Base-by-base conservation (phyloP, 768 basidiomycete species). In the Rhizopogon vinicolor region DNA sequence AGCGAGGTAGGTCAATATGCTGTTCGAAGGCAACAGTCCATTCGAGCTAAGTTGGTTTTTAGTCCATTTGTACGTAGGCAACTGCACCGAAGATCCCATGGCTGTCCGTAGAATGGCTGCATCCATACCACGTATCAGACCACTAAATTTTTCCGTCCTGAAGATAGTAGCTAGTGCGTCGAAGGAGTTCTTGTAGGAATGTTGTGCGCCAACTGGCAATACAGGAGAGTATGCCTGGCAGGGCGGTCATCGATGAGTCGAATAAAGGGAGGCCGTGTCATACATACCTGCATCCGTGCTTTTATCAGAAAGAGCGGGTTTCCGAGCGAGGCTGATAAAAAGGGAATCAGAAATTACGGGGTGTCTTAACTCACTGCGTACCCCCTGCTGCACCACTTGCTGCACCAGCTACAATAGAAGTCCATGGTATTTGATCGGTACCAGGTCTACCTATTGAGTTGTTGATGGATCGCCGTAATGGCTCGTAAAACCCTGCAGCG, bases 221-320 rank as follows among this genome's bases (percentile, higher is more conserved):
- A 86, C 84, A 8, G 96, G 94, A 1, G 95, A 98, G 72, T 93
- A 99, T 25, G 97, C 97, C 87, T 91, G 37, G 52, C 13, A 39
- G n/a, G 35, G 28, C 7, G 19, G 44, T 22, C 19, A 45, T 58
- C 28, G 58, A 33, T 40, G 35, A 13, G 39, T 40, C 25, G n/a
- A 45, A 56, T 19, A 3, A 49, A 19, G 14, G 16, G 18, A 16
- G 10, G 18, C 19, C 1, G 7, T n/a, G 45, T 9, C 40, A 14
- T 5, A 55, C 63, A 50, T 14, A 87, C 89, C 79, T 99, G 97
- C 89, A 99, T 98, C 43, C 97, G 84, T 6, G 97, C 97, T 74
- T 99, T 99, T 66, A 99, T 86, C 52, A 99, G 75, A 73, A 96
- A 99, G 12, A 97, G 74, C 0, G 94, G 93, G 68, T 92, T 96